These are phyloP conservation scores for Pestalotiopsis sp. DNA, from an alignment of 2,329 filamentous ascomycete genomes.

Conservation along the genomic window DNA sequence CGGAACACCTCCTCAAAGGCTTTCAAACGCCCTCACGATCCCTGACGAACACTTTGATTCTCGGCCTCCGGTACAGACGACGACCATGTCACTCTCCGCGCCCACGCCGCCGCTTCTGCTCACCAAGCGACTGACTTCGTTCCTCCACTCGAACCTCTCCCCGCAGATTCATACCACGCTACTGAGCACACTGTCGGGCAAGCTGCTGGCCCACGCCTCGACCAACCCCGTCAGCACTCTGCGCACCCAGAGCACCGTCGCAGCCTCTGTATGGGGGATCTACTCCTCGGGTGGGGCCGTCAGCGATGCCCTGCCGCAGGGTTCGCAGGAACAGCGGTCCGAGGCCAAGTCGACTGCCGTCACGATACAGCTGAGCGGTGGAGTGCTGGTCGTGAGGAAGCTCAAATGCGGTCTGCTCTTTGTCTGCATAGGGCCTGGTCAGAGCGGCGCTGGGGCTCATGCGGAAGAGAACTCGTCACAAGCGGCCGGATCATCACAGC, in stretches of 20 bases:
- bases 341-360: conserved; percentile 41
- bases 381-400: conserved; percentile 61
- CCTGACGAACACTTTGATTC: neutral
- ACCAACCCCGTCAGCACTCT: conserved; percentile 57
- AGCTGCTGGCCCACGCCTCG: conserved; percentile 65
- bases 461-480: conserved; percentile 9
- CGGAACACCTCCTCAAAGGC: neutral
- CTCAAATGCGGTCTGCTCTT: conserved; percentile 64
- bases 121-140: conserved; percentile 65
- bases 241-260: conserved; percentile 66
- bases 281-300: conserved; percentile 51
- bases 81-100: conserved; percentile 28
- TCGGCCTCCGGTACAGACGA: conserved; percentile 12
- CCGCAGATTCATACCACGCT: conserved; percentile 61
- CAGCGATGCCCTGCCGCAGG: conserved; percentile 41
- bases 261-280: conserved; percentile 62
- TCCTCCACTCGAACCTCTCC: conserved; percentile 62
- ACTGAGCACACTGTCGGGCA: conserved; percentile 62
- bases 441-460: conserved; percentile 24
- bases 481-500: conserved; percentile 17
- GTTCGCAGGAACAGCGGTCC: conserved; percentile 13
- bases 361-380: conserved; percentile 61
- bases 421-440: conserved; percentile 58
- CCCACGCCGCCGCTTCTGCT: conserved; percentile 63
- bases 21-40: neutral